These are phyloP conservation scores for Backusella circina DNA, from an alignment of 192 early-diverging fungal genomes.

Conservation along the genomic window DNA sequence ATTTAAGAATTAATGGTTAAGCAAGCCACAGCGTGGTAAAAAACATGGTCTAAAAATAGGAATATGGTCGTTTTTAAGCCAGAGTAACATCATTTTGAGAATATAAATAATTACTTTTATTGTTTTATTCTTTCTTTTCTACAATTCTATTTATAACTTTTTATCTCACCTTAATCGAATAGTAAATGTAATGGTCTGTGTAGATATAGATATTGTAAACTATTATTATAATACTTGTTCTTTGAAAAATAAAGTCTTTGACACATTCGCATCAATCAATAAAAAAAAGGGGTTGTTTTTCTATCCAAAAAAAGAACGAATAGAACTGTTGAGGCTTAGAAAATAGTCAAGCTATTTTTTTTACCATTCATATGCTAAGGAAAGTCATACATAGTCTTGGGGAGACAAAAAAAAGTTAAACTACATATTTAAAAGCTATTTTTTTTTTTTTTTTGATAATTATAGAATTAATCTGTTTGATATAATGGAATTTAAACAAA, in stretches of 20 bases:
- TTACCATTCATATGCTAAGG: neutral
- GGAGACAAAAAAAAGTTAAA: too few relatives aligned
- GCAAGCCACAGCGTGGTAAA: conserved; percentile 2
- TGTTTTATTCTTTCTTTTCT: neutral
- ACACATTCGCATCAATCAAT: neutral
- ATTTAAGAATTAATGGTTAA: neutral
- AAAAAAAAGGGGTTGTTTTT: neutral
- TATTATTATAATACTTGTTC: neutral
- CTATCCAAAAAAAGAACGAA: neutral
- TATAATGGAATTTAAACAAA: too few relatives aligned
- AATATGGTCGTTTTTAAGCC: neutral
- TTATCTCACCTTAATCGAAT: neutral
- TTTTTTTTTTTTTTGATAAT: too few relatives aligned
- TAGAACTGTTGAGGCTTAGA: neutral
- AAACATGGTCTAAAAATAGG: neutral
- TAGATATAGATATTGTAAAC: neutral
- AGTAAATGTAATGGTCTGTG: neutral
- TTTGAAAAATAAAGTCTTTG: neutral
- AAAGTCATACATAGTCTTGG: neutral
- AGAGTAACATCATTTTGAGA: neutral
- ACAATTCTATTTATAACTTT: neutral
- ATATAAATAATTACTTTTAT: neutral
- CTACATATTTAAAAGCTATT: too few relatives aligned
- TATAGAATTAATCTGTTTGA: too few relatives aligned
- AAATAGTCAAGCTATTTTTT: neutral